Evolutionary conservation across 2,329 filamentous ascomycete species (phyloP).

Genomic region (Penicillium thymicola): DNA sequence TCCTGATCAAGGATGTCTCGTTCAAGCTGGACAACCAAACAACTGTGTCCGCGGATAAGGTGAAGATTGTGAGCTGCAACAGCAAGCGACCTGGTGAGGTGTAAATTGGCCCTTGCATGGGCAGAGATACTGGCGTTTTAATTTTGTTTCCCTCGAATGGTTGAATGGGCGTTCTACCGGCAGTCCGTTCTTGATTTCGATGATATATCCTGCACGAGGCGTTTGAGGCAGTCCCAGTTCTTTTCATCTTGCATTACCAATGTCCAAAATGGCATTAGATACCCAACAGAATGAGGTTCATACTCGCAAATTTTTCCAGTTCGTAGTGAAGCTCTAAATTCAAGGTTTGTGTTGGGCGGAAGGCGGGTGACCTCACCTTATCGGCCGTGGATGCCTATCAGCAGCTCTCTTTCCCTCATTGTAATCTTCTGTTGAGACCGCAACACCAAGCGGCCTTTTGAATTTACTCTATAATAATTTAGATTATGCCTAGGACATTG

Average conservation of each 20-base stretch:
- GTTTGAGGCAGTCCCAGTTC: slow-evolving; percentile 3
- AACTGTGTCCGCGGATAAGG: slow-evolving; percentile 77
- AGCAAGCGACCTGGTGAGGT: slow-evolving; percentile 71
- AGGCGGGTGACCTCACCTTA: slow-evolving; percentile 22
- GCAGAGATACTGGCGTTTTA: slow-evolving; percentile 15
- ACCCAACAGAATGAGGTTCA: slow-evolving; percentile 15
- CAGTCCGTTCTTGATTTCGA: slow-evolving; percentile 7
- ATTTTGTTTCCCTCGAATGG: slow-evolving; percentile 5
- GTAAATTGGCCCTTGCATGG: slow-evolving; percentile 14
- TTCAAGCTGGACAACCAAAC: slow-evolving; percentile 91
- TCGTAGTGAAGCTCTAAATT: not conserved
- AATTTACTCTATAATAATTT: not conserved
- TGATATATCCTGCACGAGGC: slow-evolving; percentile 6
- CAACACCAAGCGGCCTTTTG: not conserved
- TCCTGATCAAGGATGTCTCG: slow-evolving; percentile 96
- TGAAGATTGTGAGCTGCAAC: slow-evolving; percentile 98
- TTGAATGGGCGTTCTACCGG: slow-evolving; percentile 16
- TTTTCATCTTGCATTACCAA: slow-evolving; percentile 10
- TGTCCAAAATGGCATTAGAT: slow-evolving; percentile 16
- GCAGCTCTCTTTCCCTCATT: not conserved
- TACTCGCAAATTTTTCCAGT: not conserved
- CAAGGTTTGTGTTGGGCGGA: not conserved
- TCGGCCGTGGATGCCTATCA: slow-evolving; percentile 14
- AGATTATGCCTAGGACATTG: slow-evolving; percentile 24
- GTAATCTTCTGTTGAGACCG: not conserved